Conservation (phyloP, 371 early-diverging fungal species). For the Mortierella polycephala region DNA sequence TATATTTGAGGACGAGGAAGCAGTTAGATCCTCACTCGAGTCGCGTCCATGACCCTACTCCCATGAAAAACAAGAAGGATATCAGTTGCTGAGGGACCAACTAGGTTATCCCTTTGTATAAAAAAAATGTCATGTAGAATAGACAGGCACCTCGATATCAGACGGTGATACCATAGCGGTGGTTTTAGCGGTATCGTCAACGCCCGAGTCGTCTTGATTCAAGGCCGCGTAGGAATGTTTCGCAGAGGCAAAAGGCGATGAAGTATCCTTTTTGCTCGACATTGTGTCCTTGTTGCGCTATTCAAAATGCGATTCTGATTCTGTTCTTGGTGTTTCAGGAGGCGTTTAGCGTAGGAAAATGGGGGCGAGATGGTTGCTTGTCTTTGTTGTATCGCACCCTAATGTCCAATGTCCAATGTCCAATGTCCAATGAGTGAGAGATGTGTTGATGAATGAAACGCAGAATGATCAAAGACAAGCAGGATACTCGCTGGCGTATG, state of each 20-base stretch:
- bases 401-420: too few species aligned
- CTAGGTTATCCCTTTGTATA: not conserved
- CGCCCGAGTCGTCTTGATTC: slow-evolving; percentile 17
- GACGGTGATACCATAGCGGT: not conserved
- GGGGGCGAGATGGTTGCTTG: too few species aligned
- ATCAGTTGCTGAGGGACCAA: not conserved
- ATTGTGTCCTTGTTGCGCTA: not conserved
- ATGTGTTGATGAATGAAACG: too few species aligned
- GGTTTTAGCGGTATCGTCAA: not conserved
- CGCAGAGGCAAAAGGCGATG: not conserved
- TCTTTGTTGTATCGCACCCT: too few species aligned
- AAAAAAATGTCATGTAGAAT: not conserved
- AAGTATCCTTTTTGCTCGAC: slow-evolving; percentile 20
- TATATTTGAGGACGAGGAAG: not conserved
- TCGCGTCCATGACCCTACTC: not conserved
- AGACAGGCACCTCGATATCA: not conserved
- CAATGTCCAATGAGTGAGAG: too few species aligned
- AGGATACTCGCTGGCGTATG: too few species aligned
- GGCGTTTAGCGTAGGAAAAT: not conserved
- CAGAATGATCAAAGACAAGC: too few species aligned
- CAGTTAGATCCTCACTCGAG: slow-evolving; percentile 6
- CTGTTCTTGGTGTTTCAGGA: not conserved
- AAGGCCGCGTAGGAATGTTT: slow-evolving; percentile 30
- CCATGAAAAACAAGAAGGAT: not conserved
- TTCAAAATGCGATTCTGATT: not conserved